Percentiles rank a stretch among this genome's conserved stretches.
Evolutionary conservation across 2,329 filamentous ascomycete species (phyloP).

Genomic region (Botryotinia convoluta): DNA sequence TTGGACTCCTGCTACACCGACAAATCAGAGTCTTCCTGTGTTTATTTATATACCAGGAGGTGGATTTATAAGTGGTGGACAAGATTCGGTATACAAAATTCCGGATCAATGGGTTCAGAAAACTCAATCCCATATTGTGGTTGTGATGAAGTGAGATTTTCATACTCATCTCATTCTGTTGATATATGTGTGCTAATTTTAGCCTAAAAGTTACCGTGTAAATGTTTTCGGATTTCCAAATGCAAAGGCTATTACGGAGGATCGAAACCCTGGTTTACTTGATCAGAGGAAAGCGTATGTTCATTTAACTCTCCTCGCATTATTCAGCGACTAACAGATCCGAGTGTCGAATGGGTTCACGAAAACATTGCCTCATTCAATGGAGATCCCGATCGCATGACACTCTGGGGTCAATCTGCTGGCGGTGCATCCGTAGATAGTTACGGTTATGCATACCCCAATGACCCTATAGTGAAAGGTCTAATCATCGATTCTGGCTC

Average conservation of each 20-base stretch:
- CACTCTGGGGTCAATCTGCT: slow-evolving; percentile 64
- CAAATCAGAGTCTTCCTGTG: slow-evolving; percentile 39
- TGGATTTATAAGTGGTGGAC: slow-evolving; percentile 36
- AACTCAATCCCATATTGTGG: slow-evolving; percentile 4
- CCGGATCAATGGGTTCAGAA: slow-evolving; percentile 10
- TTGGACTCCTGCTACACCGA: slow-evolving; percentile 36
- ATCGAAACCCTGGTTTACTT: slow-evolving; percentile 47
- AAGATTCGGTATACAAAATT: neutral
- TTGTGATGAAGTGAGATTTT: slow-evolving; percentile 8
- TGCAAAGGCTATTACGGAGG: slow-evolving; percentile 25
- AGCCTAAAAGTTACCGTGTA: slow-evolving; percentile 32
- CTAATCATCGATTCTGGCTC: slow-evolving; percentile 29
- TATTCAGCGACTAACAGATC: slow-evolving; percentile 54
- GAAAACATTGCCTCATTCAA: slow-evolving; percentile 61
- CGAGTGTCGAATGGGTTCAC: slow-evolving; percentile 34
- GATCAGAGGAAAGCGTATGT: slow-evolving; percentile 62
- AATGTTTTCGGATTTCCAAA: slow-evolving; percentile 37
- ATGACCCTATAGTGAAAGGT: slow-evolving; percentile 32
- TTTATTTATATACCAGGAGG: slow-evolving; percentile 47
- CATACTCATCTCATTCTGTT: neutral
- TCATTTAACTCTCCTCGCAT: slow-evolving; percentile 27
- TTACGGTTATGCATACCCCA: slow-evolving; percentile 31
- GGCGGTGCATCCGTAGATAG: slow-evolving; percentile 43
- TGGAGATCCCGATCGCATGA: slow-evolving; percentile 63
- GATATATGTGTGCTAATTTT: neutral